A percentile compares a stretch with the other conserved stretches of the same genome.
Conservation (phyloP, 352 stramenopile genomes). For the Phytopythium mirpurense region DNA sequence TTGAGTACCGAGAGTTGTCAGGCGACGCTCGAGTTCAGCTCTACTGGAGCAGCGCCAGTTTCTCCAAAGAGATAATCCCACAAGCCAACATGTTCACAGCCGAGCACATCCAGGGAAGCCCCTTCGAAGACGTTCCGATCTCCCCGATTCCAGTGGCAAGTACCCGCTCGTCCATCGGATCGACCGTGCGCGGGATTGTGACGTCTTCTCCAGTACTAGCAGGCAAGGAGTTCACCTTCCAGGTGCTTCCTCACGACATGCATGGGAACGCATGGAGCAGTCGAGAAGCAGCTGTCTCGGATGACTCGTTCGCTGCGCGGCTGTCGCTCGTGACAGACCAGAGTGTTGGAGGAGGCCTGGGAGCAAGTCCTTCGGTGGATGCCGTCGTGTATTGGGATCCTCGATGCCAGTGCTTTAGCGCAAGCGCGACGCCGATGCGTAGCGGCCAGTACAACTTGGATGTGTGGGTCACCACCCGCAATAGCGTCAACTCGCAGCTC, state of each 20-base stretch:
- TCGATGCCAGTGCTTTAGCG: constrained; percentile 14
- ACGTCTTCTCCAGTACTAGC: constrained; percentile 13
- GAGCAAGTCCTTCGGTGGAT: constrained; percentile 30
- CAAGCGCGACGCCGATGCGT: constrained; percentile 25
- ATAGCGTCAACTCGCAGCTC: constrained; percentile 5
- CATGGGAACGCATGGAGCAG: constrained; percentile 35
- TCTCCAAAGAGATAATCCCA: constrained; percentile 42
- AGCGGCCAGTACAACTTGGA: constrained; percentile 53
- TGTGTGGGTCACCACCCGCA: constrained; percentile 30
- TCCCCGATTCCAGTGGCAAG: constrained; percentile 12
- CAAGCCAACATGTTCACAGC: constrained; percentile 32
- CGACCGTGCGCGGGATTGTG: constrained; percentile 18
- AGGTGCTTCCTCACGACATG: constrained; percentile 37
- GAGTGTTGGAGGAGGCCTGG: constrained; percentile 39
- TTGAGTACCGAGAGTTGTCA: constrained; percentile 57
- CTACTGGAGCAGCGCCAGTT: constrained; percentile 30
- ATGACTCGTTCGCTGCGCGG: constrained; percentile 28
- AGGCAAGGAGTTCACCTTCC: constrained; percentile 26
- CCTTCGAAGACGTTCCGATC: constrained; percentile 42
- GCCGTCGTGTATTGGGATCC: constrained; percentile 22
- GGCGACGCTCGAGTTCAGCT: constrained; percentile 36
- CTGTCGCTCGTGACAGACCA: constrained; percentile 34
- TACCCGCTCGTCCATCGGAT: background rate
- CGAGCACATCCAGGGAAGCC: constrained; percentile 45
- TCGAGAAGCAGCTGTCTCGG: background rate